A percentile compares a stretch with the other conserved stretches of the same genome.
Evolutionary conservation across 2,329 filamentous ascomycete genomes (phyloP).

Genomic region (Bipolaris sorokiniana): DNA sequence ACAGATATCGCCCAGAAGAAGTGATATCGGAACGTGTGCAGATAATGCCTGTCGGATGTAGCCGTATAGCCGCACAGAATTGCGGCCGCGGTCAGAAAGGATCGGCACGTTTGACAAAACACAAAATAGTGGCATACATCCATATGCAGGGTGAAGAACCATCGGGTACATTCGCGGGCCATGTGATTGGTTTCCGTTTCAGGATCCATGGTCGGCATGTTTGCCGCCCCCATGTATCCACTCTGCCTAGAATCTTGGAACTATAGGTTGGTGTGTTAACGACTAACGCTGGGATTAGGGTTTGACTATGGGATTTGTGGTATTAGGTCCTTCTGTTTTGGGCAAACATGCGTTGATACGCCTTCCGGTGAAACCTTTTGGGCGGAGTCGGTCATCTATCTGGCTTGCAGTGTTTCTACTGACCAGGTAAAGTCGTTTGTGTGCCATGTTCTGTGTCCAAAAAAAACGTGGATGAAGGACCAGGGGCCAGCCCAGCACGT

Average conservation of each 20-base stretch:
- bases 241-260: constrained; percentile 1
- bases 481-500: constrained; percentile 4
- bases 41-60: not conserved
- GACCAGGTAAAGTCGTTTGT: not conserved
- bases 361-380: constrained; percentile 7
- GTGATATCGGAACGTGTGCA: constrained; percentile 3
- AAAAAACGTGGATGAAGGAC: not conserved
- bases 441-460: not conserved
- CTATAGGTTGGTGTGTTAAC: not conserved
- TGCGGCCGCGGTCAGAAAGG: constrained; percentile 13
- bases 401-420: constrained; percentile 5
- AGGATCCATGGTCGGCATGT: constrained; percentile 1
- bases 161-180: constrained; percentile 9
- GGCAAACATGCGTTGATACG: not conserved
- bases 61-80: constrained; percentile 4
- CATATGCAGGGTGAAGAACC: constrained; percentile 8
- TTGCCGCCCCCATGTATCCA: not conserved
- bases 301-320: not conserved
- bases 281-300: not conserved
- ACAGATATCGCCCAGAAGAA: constrained; percentile 17
- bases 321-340: not conserved
- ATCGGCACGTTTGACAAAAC: constrained; percentile 5
- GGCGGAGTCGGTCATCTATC: not conserved
- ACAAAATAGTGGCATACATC: not conserved
- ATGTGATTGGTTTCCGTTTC: constrained; percentile 7